These are phyloP conservation scores for Gentiana dahurica DNA, from an alignment of 257 asterid genomes.

Conservation along the genomic window DNA sequence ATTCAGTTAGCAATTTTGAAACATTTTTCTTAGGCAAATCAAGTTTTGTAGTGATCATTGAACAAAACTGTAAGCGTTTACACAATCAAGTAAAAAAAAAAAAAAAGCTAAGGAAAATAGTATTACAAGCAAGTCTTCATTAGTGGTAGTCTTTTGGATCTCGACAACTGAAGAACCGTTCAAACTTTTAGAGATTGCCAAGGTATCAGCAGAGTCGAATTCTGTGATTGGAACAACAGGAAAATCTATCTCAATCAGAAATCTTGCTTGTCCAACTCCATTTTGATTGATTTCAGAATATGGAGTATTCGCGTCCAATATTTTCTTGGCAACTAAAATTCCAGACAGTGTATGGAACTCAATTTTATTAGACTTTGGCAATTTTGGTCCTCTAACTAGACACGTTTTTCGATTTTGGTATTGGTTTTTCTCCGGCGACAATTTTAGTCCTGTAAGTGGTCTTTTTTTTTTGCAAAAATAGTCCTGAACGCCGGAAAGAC, in stretches of 20 bases:
- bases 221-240: slow-evolving; percentile 46
- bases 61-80: background rate
- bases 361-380: slow-evolving; percentile 35
- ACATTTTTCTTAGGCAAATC: background rate
- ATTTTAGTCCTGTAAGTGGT: too few relatives aligned
- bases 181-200: slow-evolving; percentile 46
- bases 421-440: too few relatives aligned
- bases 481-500: too few relatives aligned
- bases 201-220: slow-evolving; percentile 24
- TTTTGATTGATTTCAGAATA: slow-evolving; percentile 13
- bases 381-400: too few relatives aligned
- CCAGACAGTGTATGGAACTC: slow-evolving; percentile 75
- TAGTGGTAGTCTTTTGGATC: slow-evolving; percentile 37
- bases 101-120: background rate
- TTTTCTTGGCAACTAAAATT: slow-evolving; percentile 55
- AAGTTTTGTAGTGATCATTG: background rate
- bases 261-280: slow-evolving; percentile 22
- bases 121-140: slow-evolving; percentile 60
- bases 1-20: background rate
- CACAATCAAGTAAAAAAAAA: background rate
- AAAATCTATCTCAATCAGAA: slow-evolving; percentile 62
- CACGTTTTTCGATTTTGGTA: too few relatives aligned
- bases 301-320: too few relatives aligned
- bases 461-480: too few relatives aligned
- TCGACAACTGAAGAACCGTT: slow-evolving; percentile 49